phyloP scores from a whole-genome alignment of 2,329 filamentous ascomycete species.

The Fusarium compactum region DNA sequence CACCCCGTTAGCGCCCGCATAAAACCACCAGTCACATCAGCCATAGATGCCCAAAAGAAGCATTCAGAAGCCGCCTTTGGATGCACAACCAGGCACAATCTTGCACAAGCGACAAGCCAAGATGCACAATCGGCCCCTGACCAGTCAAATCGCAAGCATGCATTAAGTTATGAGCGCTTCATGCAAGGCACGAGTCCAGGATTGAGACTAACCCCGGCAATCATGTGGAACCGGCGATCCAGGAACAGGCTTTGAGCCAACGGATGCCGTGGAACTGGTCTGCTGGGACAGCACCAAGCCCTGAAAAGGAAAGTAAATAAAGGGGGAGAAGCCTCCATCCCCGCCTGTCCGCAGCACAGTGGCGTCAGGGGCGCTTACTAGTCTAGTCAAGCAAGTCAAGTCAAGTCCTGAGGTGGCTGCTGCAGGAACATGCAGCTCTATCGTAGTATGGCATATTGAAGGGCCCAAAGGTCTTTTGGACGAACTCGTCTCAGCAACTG shows the following conservation, averaged over 20 bases:
- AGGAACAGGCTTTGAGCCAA: conserved; percentile 20
- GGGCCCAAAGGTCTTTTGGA: neutral
- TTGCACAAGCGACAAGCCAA: conserved; percentile 24
- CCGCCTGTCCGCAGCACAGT: conserved; percentile 33
- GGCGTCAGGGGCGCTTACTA: conserved; percentile 36
- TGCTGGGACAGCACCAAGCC: conserved; percentile 17
- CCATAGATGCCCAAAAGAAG: conserved; percentile 8
- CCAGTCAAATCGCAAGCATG: conserved; percentile 24
- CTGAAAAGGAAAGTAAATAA: conserved; percentile 42
- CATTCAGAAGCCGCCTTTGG: conserved; percentile 1
- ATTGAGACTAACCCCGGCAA: conserved; percentile 22
- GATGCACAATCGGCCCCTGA: conserved; percentile 32
- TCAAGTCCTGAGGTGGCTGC: conserved; percentile 22
- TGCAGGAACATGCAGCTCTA: conserved; percentile 40
- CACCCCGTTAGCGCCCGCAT: conserved; percentile 39
- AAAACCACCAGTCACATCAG: conserved; percentile 29
- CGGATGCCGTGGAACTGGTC: conserved; percentile 26
- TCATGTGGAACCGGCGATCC: conserved; percentile 17
- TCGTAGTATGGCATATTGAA: neutral
- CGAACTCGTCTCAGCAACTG: conserved; percentile 1
- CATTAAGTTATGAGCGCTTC: conserved; percentile 37
- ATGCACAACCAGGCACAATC: conserved; percentile 30
- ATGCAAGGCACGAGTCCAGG: conserved; percentile 37
- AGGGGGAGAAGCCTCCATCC: conserved; percentile 27
- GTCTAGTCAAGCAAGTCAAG: neutral